Percentiles rank a stretch among this genome's conserved stretches.
Conservation (phyloP, 257 asterid species). For the Solanum raphanifolium region DNA sequence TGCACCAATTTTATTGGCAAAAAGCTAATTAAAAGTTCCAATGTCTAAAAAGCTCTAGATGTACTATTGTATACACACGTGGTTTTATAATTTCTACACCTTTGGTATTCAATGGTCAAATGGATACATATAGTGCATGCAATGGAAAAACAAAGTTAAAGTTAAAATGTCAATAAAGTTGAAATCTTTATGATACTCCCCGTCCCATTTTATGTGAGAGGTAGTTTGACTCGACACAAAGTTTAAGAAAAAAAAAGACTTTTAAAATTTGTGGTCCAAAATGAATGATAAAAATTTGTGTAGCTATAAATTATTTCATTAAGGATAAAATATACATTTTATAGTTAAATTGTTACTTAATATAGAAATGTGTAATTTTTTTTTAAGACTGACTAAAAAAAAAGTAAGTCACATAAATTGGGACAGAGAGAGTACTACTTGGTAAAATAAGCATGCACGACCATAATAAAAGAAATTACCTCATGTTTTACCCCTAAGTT, state of each 20-base stretch:
- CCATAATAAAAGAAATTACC: neutral
- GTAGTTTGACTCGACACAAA: too few species aligned
- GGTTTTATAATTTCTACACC: neutral
- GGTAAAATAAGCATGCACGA: neutral
- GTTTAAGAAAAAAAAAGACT: too few species aligned
- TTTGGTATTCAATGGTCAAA: neutral
- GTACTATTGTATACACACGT: neutral
- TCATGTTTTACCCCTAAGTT: neutral
- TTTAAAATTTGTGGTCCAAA: too few species aligned
- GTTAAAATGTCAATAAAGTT: neutral
- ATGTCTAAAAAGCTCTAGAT: neutral
- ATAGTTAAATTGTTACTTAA: too few species aligned
- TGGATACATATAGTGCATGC: neutral
- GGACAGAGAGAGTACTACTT: neutral
- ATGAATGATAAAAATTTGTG: too few species aligned
- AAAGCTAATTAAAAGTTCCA: neutral
- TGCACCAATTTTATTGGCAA: neutral
- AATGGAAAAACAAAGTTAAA: neutral
- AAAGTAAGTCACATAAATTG: too few species aligned
- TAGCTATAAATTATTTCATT: too few species aligned
- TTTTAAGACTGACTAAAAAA: too few species aligned
- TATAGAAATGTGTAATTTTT: too few species aligned
- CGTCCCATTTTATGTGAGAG: too few species aligned
- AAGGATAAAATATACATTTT: too few species aligned
- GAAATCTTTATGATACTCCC: neutral